These are phyloP conservation scores for Agastache rugosa DNA, from an alignment of 257 asterid genomes.

Conservation along the genomic window DNA sequence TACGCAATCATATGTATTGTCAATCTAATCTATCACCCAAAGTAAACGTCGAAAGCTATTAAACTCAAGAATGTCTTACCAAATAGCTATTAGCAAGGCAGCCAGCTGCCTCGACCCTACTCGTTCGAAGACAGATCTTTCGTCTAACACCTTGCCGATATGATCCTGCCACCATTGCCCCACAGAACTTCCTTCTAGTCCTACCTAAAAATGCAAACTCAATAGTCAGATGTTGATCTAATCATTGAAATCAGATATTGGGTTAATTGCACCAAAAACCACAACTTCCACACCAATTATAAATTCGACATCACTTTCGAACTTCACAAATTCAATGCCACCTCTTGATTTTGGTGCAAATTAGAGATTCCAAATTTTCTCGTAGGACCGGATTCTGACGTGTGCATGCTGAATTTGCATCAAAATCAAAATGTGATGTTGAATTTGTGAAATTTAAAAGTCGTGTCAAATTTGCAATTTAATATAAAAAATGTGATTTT, in stretches of 20 bases:
- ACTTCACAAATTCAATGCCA: no score
- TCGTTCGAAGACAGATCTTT: constrained; percentile 75
- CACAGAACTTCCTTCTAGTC: constrained; percentile 91
- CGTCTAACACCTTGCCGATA: constrained; percentile 81
- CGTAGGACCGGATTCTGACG: no score
- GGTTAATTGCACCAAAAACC: no score
- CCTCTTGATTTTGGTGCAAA: no score
- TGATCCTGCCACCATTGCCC: constrained; percentile 98
- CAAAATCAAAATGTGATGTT: no score
- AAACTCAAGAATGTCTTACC: constrained; percentile 47
- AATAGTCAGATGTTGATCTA: neutral
- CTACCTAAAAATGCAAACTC: constrained; percentile 63
- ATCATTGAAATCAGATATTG: neutral
- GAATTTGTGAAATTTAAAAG: no score
- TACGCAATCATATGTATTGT: neutral
- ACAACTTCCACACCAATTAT: no score
- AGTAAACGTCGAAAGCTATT: neutral
- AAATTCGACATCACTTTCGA: no score
- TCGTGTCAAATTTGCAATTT: no score
- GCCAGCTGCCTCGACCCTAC: constrained; percentile 94
- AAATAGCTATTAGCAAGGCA: constrained; percentile 79
- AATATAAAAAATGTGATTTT: no score
- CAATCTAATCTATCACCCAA: neutral
- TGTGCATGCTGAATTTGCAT: no score
- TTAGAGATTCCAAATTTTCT: no score